Base-by-base conservation (phyloP, 805 yeast species). In the Schizosaccharomyces octosporus region DNA sequence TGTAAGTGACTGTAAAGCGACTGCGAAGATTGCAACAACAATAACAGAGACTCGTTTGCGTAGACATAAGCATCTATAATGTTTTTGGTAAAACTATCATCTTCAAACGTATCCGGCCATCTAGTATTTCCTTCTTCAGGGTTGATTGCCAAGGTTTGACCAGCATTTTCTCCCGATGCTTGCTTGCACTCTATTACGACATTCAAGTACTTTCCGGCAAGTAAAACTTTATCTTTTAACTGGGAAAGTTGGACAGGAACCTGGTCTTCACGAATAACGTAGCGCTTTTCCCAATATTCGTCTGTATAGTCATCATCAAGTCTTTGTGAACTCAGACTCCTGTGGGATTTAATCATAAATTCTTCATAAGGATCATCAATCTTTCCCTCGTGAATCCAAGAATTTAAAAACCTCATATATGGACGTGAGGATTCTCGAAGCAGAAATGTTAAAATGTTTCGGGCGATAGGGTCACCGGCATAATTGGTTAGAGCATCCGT, bases 121-220 rank as follows among this genome's bases (percentile, higher is more conserved):
- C 15, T 13, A 24, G 11, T 5, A 15, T n/a, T 19, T 41, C 11
- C 9, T 39, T 21, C 36, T 57, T 57, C 29, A 39, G 29, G 27
- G 17, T 9, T 27, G 39, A 5, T 19, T 7, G 21, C 69, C 27
- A 59, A 21, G 13, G 19, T 43, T 19, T 31, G 43, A 11, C 31
- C 5, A 45, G 24, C 51, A n/a, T 19, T n/a, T 3, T 59, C 29
- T 42, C 69, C 68, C 55, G 67, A 67, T 0, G 66, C 66, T 2
- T 79, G 72, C 0, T 83, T 84, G 66, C 85, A 81, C 62, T 77
- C 81, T 62, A 80, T 77, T 55, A 85, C 75, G 2, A 90, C 82
- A 66, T 87, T 85, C 62, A 88, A 72, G 66, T 83, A 83, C 70
- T 87, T 89, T 1, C 99, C 99, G 0, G 96, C 86, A 60, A 81